These are phyloP conservation scores for Cryptosporidium sp. DNA, from an alignment of 169 alveolate species.

Conservation along the genomic window DNA sequence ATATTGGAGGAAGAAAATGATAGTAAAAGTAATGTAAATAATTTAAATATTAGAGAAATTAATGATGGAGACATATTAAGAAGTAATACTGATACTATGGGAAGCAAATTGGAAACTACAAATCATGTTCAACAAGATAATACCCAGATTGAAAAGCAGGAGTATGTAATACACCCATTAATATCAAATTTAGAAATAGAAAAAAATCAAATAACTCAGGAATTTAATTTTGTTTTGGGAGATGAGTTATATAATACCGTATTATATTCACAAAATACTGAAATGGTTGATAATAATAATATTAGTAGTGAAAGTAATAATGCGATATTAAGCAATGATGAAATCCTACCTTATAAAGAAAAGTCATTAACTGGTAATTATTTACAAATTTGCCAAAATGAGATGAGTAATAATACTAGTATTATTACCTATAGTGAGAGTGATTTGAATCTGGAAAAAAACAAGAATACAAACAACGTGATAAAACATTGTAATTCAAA, in stretches of 20 bases:
- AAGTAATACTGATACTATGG: background rate
- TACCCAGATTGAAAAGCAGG: background rate
- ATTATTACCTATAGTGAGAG: background rate
- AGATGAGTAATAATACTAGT: background rate
- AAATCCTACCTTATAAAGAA: background rate
- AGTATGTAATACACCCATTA: conserved; percentile 32
- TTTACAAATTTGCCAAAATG: background rate
- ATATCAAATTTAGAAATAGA: conserved; percentile 32
- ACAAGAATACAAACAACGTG: background rate
- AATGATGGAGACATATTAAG: background rate
- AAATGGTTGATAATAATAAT: background rate
- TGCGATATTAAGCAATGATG: background rate
- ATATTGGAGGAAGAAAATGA: background rate
- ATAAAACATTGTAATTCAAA: background rate
- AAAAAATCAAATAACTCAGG: background rate
- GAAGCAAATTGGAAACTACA: background rate
- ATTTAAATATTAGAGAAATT: background rate
- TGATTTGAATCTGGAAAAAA: background rate
- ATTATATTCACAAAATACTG: background rate
- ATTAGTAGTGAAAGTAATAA: background rate
- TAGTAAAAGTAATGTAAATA: background rate
- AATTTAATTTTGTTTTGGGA: background rate
- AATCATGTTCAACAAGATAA: background rate
- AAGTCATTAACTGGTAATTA: background rate
- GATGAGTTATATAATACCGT: background rate